Conservation (phyloP, 306 rosid species). For the Fagus crenata region DNA sequence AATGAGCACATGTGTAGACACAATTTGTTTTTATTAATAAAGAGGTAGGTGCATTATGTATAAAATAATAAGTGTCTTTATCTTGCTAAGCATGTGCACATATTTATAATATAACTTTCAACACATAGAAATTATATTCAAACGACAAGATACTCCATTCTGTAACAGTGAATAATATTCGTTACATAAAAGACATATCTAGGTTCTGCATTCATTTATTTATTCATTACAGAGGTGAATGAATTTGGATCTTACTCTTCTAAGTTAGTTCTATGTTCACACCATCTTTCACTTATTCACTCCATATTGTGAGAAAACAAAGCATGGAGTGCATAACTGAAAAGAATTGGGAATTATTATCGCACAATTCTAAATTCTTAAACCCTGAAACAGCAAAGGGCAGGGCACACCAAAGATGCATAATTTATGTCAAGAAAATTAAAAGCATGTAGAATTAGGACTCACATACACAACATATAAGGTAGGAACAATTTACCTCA, state of each 20-base stretch:
- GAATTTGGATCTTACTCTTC: neutral
- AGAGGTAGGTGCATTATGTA: neutral
- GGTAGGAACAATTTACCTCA: slow-evolving; percentile 53
- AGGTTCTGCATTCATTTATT: neutral
- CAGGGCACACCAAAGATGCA: neutral
- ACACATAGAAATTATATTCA: neutral
- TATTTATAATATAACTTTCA: neutral
- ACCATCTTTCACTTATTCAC: neutral
- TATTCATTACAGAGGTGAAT: neutral
- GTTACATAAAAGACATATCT: neutral
- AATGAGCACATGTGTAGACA: neutral
- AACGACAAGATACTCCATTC: neutral
- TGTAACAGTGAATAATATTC: neutral
- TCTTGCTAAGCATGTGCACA: neutral
- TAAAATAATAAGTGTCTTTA: neutral
- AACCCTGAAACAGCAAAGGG: neutral
- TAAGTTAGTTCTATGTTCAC: no score
- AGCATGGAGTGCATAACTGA: neutral
- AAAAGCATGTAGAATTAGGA: neutral
- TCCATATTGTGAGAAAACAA: neutral
- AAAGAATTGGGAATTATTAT: neutral
- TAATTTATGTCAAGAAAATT: slow-evolving; percentile 9
- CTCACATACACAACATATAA: neutral
- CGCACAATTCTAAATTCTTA: neutral
- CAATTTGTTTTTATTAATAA: neutral